Evolutionary conservation across 1,284 basidiomycete species (phyloP).

Genomic region (Ganoderma leucocontextum): DNA sequence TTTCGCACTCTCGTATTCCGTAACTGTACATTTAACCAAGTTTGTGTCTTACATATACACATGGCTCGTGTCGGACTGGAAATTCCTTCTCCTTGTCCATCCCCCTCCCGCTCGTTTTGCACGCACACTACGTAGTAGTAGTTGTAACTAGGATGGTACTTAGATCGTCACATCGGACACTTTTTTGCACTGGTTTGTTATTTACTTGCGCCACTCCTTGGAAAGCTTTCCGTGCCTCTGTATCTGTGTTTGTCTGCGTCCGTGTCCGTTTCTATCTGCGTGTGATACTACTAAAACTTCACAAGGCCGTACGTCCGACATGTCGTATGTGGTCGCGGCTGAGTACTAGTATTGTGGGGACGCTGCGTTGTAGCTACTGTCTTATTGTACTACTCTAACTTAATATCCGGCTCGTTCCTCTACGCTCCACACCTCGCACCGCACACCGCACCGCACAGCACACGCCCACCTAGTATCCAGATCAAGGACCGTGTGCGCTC

Average conservation of each 20-base stretch:
- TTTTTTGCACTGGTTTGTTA: constrained; percentile 18
- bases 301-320: not conserved
- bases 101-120: constrained; percentile 25
- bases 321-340: not conserved
- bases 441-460: not conserved
- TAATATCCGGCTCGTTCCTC: constrained; percentile 12
- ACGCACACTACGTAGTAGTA: not conserved
- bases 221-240: not conserved
- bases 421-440: not conserved
- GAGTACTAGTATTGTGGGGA: constrained; percentile 7
- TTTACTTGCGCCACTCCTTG: constrained; percentile 20
- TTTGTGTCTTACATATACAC: constrained; percentile 7
- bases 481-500: not conserved
- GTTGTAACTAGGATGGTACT: constrained; percentile 20
- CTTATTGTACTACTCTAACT: constrained; percentile 31
- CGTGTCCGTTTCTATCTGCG: not conserved
- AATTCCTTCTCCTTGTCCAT: not conserved
- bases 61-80: constrained; percentile 22
- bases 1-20: not conserved
- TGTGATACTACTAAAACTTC: constrained; percentile 6
- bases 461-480: not conserved
- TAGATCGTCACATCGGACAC: constrained; percentile 20
- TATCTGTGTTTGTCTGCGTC: not conserved
- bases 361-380: constrained; percentile 25
- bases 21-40: constrained; percentile 6